A percentile compares a stretch with the other conserved stretches of the same genome.
Evolutionary conservation across 495 filamentous ascomycete genomes (phyloP).

Genomic region (Trichoderma virens): DNA sequence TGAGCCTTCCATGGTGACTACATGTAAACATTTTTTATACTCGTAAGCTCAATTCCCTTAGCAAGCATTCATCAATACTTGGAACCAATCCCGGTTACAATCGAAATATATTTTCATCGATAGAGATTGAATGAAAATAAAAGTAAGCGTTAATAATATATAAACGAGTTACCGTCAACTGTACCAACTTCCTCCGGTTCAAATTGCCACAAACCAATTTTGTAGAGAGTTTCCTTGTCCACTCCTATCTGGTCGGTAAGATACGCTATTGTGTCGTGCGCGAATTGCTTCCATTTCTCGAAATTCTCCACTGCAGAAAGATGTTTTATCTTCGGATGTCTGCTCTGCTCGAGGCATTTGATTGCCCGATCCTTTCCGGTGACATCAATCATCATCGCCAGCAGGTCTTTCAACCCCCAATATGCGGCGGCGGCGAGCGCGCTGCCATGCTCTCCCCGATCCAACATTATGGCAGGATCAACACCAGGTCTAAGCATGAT

Average conservation of each 20-base stretch:
- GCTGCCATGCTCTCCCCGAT: neutral
- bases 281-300: neutral
- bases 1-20: too few species aligned
- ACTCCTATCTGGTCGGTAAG: neutral
- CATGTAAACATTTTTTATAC: too few species aligned
- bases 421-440: neutral
- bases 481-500: neutral
- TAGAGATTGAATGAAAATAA: too few species aligned
- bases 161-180: too few species aligned
- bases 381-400: neutral
- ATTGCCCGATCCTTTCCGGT: neutral
- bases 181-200: too few species aligned
- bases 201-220: neutral
- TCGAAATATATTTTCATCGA: too few species aligned
- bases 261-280: neutral
- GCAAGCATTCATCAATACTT: too few species aligned
- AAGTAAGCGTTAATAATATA: too few species aligned
- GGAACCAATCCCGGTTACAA: too few species aligned
- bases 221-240: neutral
- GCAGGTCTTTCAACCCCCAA: neutral
- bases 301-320: neutral
- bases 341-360: neutral
- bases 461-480: neutral
- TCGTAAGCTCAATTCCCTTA: too few species aligned
- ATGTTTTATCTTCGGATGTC: neutral